Evolutionary conservation across 2,329 filamentous ascomycete genomes (phyloP).

Genomic region (Acrodontium crateriforme): DNA sequence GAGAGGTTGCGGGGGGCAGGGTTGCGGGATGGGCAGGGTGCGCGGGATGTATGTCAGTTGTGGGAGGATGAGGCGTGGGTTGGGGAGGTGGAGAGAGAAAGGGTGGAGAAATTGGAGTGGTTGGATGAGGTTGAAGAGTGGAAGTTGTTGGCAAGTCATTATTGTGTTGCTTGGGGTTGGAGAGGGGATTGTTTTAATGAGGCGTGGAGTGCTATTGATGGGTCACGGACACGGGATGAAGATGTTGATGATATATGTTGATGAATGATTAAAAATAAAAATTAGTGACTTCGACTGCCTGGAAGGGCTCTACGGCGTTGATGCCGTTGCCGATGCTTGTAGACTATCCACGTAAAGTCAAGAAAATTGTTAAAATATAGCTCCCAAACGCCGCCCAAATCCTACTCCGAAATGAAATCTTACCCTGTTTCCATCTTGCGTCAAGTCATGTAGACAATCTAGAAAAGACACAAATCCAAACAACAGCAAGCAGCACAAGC

Average conservation of each 20-base stretch:
- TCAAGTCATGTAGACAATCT: not conserved
- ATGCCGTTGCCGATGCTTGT: too few species aligned
- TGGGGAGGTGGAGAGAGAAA: conserved; percentile 53
- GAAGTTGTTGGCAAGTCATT: conserved; percentile 74
- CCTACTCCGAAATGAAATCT: not conserved
- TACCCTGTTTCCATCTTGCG: not conserved
- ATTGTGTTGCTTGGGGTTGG: conserved; percentile 83
- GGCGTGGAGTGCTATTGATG: conserved; percentile 13
- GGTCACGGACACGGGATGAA: conserved; percentile 2
- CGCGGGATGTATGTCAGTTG: conserved; percentile 51
- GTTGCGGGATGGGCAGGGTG: conserved; percentile 44
- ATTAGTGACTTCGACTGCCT: too few species aligned
- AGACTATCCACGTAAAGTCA: too few species aligned
- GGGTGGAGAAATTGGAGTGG: conserved; percentile 69
- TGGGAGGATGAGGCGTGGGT: conserved; percentile 60
- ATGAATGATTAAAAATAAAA: too few species aligned
- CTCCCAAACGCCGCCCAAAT: not conserved
- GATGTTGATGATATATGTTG: not conserved
- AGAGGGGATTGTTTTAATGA: conserved; percentile 28
- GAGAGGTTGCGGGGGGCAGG: conserved; percentile 52
- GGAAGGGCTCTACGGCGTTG: too few species aligned
- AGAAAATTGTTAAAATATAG: too few species aligned
- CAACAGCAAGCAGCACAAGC: not conserved
- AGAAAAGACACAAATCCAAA: not conserved
- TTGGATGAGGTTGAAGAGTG: conserved; percentile 95